Conservation (phyloP, 1,139 yeast species). For the Debaryomyces robertsiae region DNA sequence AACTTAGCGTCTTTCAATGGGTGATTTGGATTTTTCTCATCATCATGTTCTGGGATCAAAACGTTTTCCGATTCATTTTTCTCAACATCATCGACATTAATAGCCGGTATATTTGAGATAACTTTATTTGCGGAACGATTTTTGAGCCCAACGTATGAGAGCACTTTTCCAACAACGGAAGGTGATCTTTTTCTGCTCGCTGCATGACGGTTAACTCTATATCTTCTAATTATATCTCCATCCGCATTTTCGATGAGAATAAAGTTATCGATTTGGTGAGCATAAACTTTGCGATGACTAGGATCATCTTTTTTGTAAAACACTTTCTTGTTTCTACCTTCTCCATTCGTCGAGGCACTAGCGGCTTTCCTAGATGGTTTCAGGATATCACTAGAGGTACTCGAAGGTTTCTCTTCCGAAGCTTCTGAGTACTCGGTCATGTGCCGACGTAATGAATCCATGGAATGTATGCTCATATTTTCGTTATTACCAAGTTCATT, state of each 20-base stretch:
- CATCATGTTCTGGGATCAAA: constrained; percentile 23
- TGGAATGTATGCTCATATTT: constrained; percentile 42
- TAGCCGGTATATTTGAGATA: constrained; percentile 10
- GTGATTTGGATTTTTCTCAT: constrained; percentile 22
- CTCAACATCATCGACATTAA: constrained; percentile 10
- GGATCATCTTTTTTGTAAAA: constrained; percentile 36
- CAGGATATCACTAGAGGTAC: neutral
- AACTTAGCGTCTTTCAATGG: constrained; percentile 22
- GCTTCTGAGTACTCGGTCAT: constrained; percentile 36
- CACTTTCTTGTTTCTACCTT: constrained; percentile 21
- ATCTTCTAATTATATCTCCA: constrained; percentile 87
- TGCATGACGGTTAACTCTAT: constrained; percentile 63
- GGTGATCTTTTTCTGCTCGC: constrained; percentile 30
- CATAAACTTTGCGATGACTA: constrained; percentile 39
- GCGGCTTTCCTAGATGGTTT: constrained; percentile 7
- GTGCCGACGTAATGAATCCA: constrained; percentile 41
- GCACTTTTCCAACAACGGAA: constrained; percentile 46
- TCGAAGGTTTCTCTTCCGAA: constrained; percentile 13
- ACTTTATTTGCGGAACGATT: constrained; percentile 13
- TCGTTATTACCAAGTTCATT: constrained; percentile 15
- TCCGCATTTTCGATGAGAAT: constrained; percentile 87
- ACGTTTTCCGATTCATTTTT: constrained; percentile 10
- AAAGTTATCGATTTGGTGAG: constrained; percentile 61
- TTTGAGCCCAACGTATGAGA: constrained; percentile 55
- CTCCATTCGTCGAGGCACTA: constrained; percentile 13